phyloP scores from a whole-genome alignment of 305 asterid genomes.

The Rubia peregrina region DNA sequence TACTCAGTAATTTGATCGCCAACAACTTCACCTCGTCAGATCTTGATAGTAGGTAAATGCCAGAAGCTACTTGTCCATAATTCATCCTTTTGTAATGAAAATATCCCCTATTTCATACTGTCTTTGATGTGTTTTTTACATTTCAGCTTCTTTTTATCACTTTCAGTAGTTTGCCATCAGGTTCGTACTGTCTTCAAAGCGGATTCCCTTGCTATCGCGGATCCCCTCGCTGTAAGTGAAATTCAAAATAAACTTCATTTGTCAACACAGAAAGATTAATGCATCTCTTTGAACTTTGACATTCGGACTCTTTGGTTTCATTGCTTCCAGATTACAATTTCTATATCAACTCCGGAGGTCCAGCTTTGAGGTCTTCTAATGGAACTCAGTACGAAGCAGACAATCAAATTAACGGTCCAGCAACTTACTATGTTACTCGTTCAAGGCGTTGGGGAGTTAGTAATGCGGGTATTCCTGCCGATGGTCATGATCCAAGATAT shows the following conservation, averaged over 20 bases:
- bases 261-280: not conserved
- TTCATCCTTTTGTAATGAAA: conserved; percentile 1
- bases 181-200: conserved; percentile 61
- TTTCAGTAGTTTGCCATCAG: conserved; percentile 41
- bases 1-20: conserved; percentile 61
- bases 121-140: not conserved
- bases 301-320: conserved; percentile 7
- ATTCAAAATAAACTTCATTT: not conserved
- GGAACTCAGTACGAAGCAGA: conserved; percentile 40
- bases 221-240: conserved; percentile 41
- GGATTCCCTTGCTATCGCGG: conserved; percentile 58
- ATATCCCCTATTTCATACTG: not conserved
- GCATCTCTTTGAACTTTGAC: conserved; percentile 2
- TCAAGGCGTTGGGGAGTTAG: conserved; percentile 69
- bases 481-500: conserved; percentile 30
- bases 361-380: conserved; percentile 30
- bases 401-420: conserved; percentile 52
- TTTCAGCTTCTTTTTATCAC: conserved; percentile 10
- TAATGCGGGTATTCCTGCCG: conserved; percentile 53
- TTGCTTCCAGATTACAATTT: conserved; percentile 48
- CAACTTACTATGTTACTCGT: conserved; percentile 38
- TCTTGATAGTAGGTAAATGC: conserved; percentile 46
- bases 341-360: conserved; percentile 69
- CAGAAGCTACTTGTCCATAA: not conserved
- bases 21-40: conserved; percentile 51